A percentile compares a stretch with the other conserved stretches of the same genome.
Evolutionary conservation across 2,329 filamentous ascomycete genomes (phyloP).

Genomic region (Madurella mycetomatis): DNA sequence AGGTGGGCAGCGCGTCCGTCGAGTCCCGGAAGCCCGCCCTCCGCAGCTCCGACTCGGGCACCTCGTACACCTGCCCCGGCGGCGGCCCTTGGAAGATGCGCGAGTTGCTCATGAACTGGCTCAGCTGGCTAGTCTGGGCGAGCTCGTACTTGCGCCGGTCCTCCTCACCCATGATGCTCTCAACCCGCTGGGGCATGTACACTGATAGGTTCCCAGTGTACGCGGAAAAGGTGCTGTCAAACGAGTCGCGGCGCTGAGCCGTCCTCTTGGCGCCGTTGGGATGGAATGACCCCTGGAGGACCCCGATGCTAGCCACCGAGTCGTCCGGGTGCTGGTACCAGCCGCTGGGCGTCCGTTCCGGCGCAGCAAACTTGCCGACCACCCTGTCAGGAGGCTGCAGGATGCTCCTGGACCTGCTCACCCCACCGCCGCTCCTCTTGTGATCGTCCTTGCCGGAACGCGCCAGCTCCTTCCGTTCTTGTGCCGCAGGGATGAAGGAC

Average conservation of each 20-base stretch:
- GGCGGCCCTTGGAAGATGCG: slow-evolving; percentile 35
- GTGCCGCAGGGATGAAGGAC: slow-evolving; percentile 65
- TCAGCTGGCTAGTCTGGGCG: slow-evolving; percentile 54
- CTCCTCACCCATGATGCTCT: slow-evolving; percentile 74
- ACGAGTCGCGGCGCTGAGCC: slow-evolving; percentile 56
- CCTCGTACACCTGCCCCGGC: slow-evolving; percentile 46
- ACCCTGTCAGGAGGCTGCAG: slow-evolving; percentile 70
- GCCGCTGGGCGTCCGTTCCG: slow-evolving; percentile 62
- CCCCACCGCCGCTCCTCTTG: slow-evolving; percentile 31
- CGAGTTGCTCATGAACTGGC: slow-evolving; percentile 31
- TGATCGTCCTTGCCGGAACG: slow-evolving; percentile 24
- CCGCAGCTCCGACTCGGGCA: slow-evolving; percentile 41
- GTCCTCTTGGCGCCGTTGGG: slow-evolving; percentile 31
- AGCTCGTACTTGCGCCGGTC: slow-evolving; percentile 70
- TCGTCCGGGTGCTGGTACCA: slow-evolving; percentile 68
- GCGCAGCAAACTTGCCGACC: slow-evolving; percentile 73
- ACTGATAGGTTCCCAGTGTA: slow-evolving; percentile 56
- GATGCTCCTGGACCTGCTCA: slow-evolving; percentile 49
- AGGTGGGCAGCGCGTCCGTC: slow-evolving; percentile 29
- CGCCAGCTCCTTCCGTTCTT: slow-evolving; percentile 33
- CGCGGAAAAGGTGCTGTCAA: slow-evolving; percentile 60
- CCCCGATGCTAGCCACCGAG: slow-evolving; percentile 53
- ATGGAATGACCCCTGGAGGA: slow-evolving; percentile 24
- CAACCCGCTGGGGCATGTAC: slow-evolving; percentile 63
- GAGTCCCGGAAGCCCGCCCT: slow-evolving; percentile 41